phyloP scores from a whole-genome alignment of 208 protist genomes.

The Leishmania martiniquensis region DNA sequence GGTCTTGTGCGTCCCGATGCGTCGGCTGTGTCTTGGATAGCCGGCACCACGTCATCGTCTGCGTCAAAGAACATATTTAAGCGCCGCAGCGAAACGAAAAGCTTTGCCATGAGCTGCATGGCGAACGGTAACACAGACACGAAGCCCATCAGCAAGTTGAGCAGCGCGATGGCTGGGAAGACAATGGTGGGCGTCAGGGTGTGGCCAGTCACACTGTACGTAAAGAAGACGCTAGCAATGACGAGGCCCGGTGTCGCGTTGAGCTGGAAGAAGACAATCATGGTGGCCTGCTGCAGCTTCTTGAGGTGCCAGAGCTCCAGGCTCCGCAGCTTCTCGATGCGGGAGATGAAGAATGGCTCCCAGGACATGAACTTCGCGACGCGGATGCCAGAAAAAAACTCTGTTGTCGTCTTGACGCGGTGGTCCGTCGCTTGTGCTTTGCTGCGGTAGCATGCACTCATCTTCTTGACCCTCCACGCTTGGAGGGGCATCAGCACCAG shows the following conservation, averaged over 20 bases:
- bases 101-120: slow-evolving; percentile 55
- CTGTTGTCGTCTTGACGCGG: slow-evolving; percentile 86
- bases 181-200: slow-evolving; percentile 79
- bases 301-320: slow-evolving; percentile 44
- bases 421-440: slow-evolving; percentile 67
- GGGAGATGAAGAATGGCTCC: slow-evolving; percentile 67
- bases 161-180: slow-evolving; percentile 86
- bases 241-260: slow-evolving; percentile 57
- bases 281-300: slow-evolving; percentile 23
- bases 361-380: slow-evolving; percentile 93
- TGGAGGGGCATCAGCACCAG: slow-evolving; percentile 70
- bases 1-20: background rate
- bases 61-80: slow-evolving; percentile 29
- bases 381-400: slow-evolving; percentile 89
- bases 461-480: slow-evolving; percentile 34
- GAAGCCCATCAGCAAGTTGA: slow-evolving; percentile 79
- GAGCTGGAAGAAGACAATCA: slow-evolving; percentile 48
- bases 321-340: slow-evolving; percentile 39
- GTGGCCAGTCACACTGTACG: slow-evolving; percentile 44
- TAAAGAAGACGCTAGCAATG: slow-evolving; percentile 47
- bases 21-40: slow-evolving; percentile 28
- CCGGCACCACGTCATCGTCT: slow-evolving; percentile 4
- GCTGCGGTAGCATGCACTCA: slow-evolving; percentile 22
- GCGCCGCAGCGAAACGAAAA: slow-evolving; percentile 66
- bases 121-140: slow-evolving; percentile 80